Evolutionary conservation across 139 green algal genomes (phyloP).

Genomic region (Chlamydomonas asymmetrica): DNA sequence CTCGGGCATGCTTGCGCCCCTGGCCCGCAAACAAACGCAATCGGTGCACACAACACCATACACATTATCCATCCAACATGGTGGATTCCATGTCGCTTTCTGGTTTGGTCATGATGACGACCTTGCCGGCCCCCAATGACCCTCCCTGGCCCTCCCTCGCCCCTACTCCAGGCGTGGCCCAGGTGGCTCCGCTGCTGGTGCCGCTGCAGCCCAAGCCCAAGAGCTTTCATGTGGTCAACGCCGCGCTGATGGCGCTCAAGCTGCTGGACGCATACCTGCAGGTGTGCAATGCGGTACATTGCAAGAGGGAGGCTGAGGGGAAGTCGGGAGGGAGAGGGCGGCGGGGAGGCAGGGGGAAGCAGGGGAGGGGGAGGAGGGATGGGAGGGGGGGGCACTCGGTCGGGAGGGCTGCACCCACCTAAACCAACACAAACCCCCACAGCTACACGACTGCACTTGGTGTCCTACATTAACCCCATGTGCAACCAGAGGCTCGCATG

Average conservation of each 20-base stretch:
- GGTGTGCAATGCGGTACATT: constrained; percentile 21
- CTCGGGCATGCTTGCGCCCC: too few species aligned
- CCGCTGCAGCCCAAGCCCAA: constrained; percentile 43
- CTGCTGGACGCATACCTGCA: constrained; percentile 61
- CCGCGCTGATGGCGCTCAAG: constrained; percentile 67
- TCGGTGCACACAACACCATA: too few species aligned
- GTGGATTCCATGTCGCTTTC: too few species aligned
- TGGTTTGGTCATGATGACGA: too few species aligned
- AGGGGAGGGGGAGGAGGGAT: neutral
- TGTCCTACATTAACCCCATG: too few species aligned
- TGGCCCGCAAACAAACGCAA: too few species aligned
- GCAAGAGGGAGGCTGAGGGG: too few species aligned
- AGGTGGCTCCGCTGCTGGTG: neutral
- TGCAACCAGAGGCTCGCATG: too few species aligned
- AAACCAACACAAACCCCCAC: neutral
- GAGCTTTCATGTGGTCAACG: constrained; percentile 63
- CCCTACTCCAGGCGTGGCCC: neutral
- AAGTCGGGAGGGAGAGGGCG: neutral
- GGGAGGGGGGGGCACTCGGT: neutral
- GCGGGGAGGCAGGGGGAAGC: neutral
- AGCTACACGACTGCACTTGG: neutral
- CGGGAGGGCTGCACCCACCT: too few species aligned
- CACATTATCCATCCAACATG: too few species aligned
- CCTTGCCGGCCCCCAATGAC: too few species aligned
- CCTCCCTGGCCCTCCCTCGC: too few species aligned